Evolutionary conservation across 495 filamentous ascomycete genomes (phyloP).

Genomic region (Daldinia grandis): DNA sequence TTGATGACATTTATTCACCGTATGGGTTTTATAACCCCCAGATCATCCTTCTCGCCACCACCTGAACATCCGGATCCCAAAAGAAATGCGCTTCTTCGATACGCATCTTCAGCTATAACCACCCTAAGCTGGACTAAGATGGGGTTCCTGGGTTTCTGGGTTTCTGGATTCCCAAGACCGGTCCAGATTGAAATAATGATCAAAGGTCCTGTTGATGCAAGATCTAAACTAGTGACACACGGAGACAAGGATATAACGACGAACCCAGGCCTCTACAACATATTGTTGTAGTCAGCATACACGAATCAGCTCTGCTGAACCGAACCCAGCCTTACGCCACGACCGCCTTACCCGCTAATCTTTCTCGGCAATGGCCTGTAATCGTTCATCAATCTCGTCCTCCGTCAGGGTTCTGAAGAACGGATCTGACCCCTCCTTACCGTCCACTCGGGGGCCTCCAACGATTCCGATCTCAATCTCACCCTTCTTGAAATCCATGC

Average conservation of each 20-base stretch:
- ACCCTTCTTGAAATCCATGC: slow-evolving; percentile 99
- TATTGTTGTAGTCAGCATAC: slow-evolving; percentile 25
- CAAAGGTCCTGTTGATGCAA: slow-evolving; percentile 26
- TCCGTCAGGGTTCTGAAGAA: slow-evolving; percentile 90
- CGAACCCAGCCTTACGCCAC: slow-evolving; percentile 41
- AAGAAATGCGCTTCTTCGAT: slow-evolving; percentile 7
- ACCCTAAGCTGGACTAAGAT: slow-evolving; percentile 21
- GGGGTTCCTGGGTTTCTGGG: background rate
- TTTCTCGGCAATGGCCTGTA: slow-evolving; percentile 98
- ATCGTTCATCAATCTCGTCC: slow-evolving; percentile 96
- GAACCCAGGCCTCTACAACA: slow-evolving; percentile 32
- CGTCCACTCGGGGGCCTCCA: slow-evolving; percentile 80
- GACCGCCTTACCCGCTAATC: slow-evolving; percentile 66
- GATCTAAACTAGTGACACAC: slow-evolving; percentile 41
- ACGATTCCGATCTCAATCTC: slow-evolving; percentile 98
- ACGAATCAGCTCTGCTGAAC: slow-evolving; percentile 31
- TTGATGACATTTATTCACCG: slow-evolving; percentile 40
- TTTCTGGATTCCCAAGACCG: slow-evolving; percentile 9
- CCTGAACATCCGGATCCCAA: slow-evolving; percentile 27
- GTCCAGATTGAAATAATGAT: slow-evolving; percentile 15
- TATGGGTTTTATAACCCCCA: slow-evolving; percentile 25
- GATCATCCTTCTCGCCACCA: slow-evolving; percentile 39
- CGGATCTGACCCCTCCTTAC: slow-evolving; percentile 78
- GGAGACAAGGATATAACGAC: slow-evolving; percentile 15
- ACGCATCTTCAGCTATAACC: slow-evolving; percentile 47